Percentiles rank a stretch among this genome's conserved stretches.
Conservation (phyloP, 2,329 filamentous ascomycete species). For the Calonectria multiphialidica region DNA sequence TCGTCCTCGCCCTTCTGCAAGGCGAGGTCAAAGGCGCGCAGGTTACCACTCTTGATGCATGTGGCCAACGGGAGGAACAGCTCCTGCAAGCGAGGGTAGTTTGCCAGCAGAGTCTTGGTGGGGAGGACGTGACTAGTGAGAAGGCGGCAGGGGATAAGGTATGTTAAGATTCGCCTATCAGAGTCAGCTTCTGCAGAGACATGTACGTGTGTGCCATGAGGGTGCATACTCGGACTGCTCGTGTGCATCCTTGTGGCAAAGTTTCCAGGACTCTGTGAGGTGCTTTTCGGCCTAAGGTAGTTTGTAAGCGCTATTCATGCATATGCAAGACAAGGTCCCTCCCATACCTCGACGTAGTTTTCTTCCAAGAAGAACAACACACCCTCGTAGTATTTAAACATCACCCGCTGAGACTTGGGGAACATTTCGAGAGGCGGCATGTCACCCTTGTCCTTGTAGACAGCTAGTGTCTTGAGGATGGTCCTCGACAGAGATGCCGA, state of each 20-base stretch:
- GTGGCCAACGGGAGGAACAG: slow-evolving; percentile 83
- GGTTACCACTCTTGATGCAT: slow-evolving; percentile 86
- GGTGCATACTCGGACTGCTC: slow-evolving; percentile 82
- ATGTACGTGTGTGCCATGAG: background rate
- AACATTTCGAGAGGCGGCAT: slow-evolving; percentile 85
- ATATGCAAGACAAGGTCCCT: background rate
- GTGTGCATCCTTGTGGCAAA: slow-evolving; percentile 79
- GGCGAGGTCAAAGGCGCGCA: slow-evolving; percentile 86
- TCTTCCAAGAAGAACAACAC: slow-evolving; percentile 96
- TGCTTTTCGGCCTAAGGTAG: slow-evolving; percentile 77
- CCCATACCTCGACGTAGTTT: slow-evolving; percentile 80
- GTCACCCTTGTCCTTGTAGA: slow-evolving; percentile 77
- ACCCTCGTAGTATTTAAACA: slow-evolving; percentile 96
- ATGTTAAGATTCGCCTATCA: slow-evolving; percentile 86
- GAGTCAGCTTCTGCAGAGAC: slow-evolving; percentile 36
- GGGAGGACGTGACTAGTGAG: slow-evolving; percentile 90
- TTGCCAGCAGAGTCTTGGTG: slow-evolving; percentile 75
- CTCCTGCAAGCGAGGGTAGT: slow-evolving; percentile 80
- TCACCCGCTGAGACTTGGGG: slow-evolving; percentile 90
- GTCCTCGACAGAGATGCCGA: slow-evolving; percentile 91
- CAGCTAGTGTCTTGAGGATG: slow-evolving; percentile 85
- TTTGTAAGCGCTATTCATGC: slow-evolving; percentile 15
- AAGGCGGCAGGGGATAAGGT: slow-evolving; percentile 93
- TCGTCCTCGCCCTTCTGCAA: slow-evolving; percentile 87
- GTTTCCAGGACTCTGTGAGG: slow-evolving; percentile 83